Base-by-base conservation (phyloP, 1,284 basidiomycete genomes). In the Inonotus obliquus region DNA sequence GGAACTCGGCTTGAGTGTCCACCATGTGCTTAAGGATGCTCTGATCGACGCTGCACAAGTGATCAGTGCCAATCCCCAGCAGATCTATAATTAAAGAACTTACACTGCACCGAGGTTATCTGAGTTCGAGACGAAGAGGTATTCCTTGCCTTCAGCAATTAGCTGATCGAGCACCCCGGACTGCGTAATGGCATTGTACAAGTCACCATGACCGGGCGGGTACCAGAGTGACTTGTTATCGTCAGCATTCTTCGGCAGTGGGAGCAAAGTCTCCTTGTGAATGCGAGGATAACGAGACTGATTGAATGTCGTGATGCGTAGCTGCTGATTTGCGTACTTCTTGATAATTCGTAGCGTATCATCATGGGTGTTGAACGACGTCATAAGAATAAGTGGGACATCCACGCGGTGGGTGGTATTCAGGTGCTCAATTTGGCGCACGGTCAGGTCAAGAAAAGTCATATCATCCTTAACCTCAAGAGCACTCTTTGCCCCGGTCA, bases 351-450 rank as follows among this genome's bases (percentile, higher is more conserved):
- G 91, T 62, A 94, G 84, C 54, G 95, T 97, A 75, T 97, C 95
- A 59, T 96, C 94, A 75, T 96, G 96, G 47, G 97, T 98, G 83
- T 99, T 98, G 88, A 99, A 98, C 66, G 95, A 98, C 73, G 97
- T 98, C 96, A 99, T 99, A 73, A 99, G 87, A 78, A 98, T 96
- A 74, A 99, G 92, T 14, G 96, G 96, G 52, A 98, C 96, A 77
- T 97, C 86, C 68, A 87, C 87, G 52, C 80, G 80, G 71, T 77
- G 76, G 59, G 83, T 83, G 55, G 87, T 90, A 76, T 90, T 90
- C 71, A 90, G 84, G 68, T 90, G 88, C 73, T 99, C 96, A 69
- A 99, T 98, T 78, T 99, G 96, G 65, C 95, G 87, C 62, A 98
- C 96, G 59, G 91, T 94, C 62, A 99, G 82, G 77, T 99, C 96